phyloP scores from a whole-genome alignment of 805 yeast species.

The Candida tallmaniae region DNA sequence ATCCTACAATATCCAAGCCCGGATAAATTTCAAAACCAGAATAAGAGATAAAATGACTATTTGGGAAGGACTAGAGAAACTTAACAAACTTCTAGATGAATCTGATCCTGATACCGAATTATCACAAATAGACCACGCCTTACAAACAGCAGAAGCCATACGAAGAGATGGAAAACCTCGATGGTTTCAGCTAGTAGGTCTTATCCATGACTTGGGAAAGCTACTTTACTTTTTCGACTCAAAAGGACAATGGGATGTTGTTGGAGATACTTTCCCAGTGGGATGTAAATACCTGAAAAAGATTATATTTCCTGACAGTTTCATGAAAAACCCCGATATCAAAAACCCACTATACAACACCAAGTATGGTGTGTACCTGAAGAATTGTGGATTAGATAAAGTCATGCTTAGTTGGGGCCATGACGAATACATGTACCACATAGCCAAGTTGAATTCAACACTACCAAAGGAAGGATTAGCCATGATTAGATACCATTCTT shows the following conservation, averaged over 20 bases:
- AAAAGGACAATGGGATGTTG: slow-evolving; percentile 77
- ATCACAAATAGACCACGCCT: slow-evolving; percentile 70
- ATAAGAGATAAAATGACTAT: slow-evolving; percentile 62
- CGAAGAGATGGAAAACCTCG: slow-evolving; percentile 63
- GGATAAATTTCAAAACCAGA: slow-evolving; percentile 67
- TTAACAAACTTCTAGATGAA: slow-evolving; percentile 62
- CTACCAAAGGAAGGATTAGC: slow-evolving; percentile 66
- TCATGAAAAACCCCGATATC: slow-evolving; percentile 56
- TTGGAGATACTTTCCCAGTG: slow-evolving; percentile 74
- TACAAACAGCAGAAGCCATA: slow-evolving; percentile 74
- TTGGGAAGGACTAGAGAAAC: slow-evolving; percentile 65
- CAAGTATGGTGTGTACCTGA: slow-evolving; percentile 62
- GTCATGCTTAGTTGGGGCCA: slow-evolving; percentile 79
- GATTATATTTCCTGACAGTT: slow-evolving; percentile 58
- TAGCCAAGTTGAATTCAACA: slow-evolving; percentile 60
- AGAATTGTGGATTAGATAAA: slow-evolving; percentile 61
- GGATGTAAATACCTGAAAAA: slow-evolving; percentile 62
- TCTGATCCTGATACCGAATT: slow-evolving; percentile 74
- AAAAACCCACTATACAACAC: slow-evolving; percentile 61
- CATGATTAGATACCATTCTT: slow-evolving; percentile 71
- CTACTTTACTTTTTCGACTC: slow-evolving; percentile 66
- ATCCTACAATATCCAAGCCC: slow-evolving; percentile 65
- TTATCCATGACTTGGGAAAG: slow-evolving; percentile 69
- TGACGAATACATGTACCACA: slow-evolving; percentile 73
- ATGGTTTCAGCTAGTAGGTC: slow-evolving; percentile 73